A percentile compares a stretch with the other conserved stretches of the same genome.
phyloP scores from a whole-genome alignment of 768 basidiomycete genomes.

The Suillus brevipes region DNA sequence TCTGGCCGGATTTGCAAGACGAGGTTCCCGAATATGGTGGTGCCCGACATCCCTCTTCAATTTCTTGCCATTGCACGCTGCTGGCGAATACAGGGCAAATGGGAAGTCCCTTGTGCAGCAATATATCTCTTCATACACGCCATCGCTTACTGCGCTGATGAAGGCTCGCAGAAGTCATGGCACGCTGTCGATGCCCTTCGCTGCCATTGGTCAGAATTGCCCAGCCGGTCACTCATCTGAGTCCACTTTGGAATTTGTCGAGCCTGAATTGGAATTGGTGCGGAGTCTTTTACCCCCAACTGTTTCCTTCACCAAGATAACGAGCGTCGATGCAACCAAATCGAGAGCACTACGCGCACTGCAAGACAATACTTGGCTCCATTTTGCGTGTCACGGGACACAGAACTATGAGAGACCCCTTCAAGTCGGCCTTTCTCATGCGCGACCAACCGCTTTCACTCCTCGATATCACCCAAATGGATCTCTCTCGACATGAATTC shows the following conservation, averaged over 20 bases:
- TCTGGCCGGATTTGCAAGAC: not conserved
- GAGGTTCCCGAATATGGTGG: constrained; percentile 12
- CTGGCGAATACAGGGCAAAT: not conserved
- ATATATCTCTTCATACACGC: constrained; percentile 4
- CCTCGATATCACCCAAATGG: constrained; percentile 5
- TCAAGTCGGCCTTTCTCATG: constrained; percentile 11
- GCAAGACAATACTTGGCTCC: constrained; percentile 14
- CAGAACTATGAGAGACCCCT: constrained; percentile 12
- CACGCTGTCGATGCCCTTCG: not conserved
- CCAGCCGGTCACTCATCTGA: constrained; percentile 1
- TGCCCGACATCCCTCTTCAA: constrained; percentile 11
- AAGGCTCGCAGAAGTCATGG: not conserved
- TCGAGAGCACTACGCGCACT: not conserved
- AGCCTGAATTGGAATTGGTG: not conserved
- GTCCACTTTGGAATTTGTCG: not conserved
- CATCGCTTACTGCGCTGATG: too few relatives aligned
- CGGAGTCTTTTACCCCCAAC: not conserved
- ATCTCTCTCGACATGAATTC: constrained; percentile 6
- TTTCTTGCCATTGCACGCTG: constrained; percentile 15
- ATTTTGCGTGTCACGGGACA: constrained; percentile 21
- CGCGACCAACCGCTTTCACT: not conserved
- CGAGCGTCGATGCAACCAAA: not conserved
- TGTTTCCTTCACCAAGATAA: constrained; percentile 6
- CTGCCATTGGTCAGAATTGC: constrained; percentile 6
- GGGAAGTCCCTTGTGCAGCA: not conserved